Conservation (phyloP, 495 filamentous ascomycete species). For the Cudoniella acicularis region DNA sequence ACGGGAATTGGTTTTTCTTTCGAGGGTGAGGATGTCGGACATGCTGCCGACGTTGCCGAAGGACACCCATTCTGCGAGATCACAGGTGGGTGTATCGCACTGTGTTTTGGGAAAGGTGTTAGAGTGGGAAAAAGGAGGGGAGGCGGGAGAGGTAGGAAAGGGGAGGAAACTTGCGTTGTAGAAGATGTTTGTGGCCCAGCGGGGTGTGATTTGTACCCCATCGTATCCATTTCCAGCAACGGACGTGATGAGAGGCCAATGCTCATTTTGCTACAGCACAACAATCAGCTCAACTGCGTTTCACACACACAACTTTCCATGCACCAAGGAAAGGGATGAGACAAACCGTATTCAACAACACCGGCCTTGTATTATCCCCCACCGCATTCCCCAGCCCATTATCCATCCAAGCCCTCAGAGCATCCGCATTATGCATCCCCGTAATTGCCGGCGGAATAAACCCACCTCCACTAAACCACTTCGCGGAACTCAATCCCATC, state of each 20-base stretch:
- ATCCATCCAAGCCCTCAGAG: constrained; percentile 53
- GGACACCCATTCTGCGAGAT: neutral
- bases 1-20: constrained; percentile 48
- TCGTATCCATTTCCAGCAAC: constrained; percentile 47
- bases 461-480: constrained; percentile 44
- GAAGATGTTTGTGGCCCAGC: constrained; percentile 62
- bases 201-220: constrained; percentile 56
- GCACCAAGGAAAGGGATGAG: neutral
- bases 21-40: constrained; percentile 38
- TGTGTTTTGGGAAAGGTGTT: neutral
- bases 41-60: neutral
- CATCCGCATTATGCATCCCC: constrained; percentile 62
- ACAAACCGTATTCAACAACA: constrained; percentile 37
- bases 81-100: neutral
- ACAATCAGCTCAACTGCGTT: neutral
- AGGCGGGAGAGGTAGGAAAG: neutral
- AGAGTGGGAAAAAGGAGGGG: neutral
- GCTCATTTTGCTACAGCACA: constrained; percentile 31
- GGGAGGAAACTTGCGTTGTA: constrained; percentile 41
- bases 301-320: too few species aligned
- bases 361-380: constrained; percentile 58
- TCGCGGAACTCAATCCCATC: constrained; percentile 40
- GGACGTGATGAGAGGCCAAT: constrained; percentile 55
- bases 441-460: constrained; percentile 64
- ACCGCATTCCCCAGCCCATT: constrained; percentile 58